Base-by-base conservation (phyloP, 495 filamentous ascomycete genomes). In the Hypoxylon cercidicola region DNA sequence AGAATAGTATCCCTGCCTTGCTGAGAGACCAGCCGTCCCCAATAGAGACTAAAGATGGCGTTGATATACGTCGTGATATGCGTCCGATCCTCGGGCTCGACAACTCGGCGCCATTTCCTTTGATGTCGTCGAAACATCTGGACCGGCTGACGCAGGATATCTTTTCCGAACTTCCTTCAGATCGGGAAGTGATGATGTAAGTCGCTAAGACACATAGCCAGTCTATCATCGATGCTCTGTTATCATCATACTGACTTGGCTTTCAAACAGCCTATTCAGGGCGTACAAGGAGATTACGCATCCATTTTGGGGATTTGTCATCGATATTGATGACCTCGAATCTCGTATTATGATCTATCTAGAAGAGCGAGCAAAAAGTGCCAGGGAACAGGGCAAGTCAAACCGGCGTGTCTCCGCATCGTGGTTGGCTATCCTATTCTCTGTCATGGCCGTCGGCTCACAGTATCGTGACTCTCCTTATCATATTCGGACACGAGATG, bases 101-200 rank as follows among this genome's bases (percentile, higher is more conserved):
- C 69, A 93, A 92, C 61, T 90, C 92, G 55, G 90, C 91, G 21
- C 91, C 91, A 19, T 95, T 93, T 74, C 91, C 91, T 16, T 89
- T 95, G 60, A 91, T 91, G 82, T 90, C 89, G 9, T 80, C 87
- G 1, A 84, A 86, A 32, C 87, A 91, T 60, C 85, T 91, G 9
- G 85, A 86, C 70, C 86, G 86, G 23, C 81, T 93, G 1, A 87
- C 88, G 20, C 85, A 83, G 30, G 88, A 91, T n/a, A 85, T 95
- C 55, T 88, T 89, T 8, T 72, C 78, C 66, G 73, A 89, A 82
- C 75, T 93, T 78, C 81, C 80, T 40, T 79, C 84, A 44, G 88
- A 90, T 62, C 80, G 87, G 72, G 76, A 86, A 67, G 82, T 85
- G 25, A 79, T 86, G 75, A 84, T 86, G 80, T 86, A 16, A 59